These are phyloP conservation scores for Verticillium nubilum DNA, from an alignment of 2,329 filamentous ascomycete species.

Conservation along the genomic window DNA sequence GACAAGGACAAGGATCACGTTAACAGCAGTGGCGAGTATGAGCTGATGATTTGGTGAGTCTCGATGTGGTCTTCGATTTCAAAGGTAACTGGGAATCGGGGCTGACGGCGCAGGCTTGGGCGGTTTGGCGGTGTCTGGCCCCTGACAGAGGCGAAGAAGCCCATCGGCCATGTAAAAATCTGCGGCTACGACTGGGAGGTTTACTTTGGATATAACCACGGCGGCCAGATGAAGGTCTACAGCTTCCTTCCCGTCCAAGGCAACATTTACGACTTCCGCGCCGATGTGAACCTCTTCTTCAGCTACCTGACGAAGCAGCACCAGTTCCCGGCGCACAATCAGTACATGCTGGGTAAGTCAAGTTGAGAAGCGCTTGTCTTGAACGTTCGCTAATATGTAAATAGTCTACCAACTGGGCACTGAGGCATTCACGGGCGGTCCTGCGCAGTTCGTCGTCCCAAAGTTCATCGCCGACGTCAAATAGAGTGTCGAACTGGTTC, in stretches of 20 bases:
- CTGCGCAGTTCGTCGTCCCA: conserved; percentile 14
- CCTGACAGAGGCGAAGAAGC: conserved; percentile 20
- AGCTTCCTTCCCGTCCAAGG: conserved; percentile 32
- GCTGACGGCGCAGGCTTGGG: conserved; percentile 41
- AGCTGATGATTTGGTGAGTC: conserved; percentile 60
- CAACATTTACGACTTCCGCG: conserved; percentile 41
- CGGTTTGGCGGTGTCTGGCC: conserved; percentile 51
- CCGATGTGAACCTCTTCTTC: conserved; percentile 49
- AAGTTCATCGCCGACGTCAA: conserved; percentile 14
- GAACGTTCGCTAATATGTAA: not conserved
- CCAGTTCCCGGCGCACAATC: conserved; percentile 25
- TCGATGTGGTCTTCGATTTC: no score
- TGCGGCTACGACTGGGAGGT: conserved; percentile 40
- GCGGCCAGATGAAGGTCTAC: conserved; percentile 47
- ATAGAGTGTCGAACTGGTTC: not conserved
- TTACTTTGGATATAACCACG: conserved; percentile 44
- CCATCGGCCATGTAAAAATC: conserved; percentile 11
- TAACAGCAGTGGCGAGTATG: conserved; percentile 40
- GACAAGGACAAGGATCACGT: conserved; percentile 26
- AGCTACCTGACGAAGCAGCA: conserved; percentile 40
- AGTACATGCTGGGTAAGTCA: conserved; percentile 18
- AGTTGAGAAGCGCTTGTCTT: not conserved
- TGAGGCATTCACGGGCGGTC: conserved; percentile 18
- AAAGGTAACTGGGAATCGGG: no score
- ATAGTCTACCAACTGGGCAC: conserved; percentile 18